Evolutionary conservation across 805 yeast species (phyloP).

Genomic region (Candida stauntonica): DNA sequence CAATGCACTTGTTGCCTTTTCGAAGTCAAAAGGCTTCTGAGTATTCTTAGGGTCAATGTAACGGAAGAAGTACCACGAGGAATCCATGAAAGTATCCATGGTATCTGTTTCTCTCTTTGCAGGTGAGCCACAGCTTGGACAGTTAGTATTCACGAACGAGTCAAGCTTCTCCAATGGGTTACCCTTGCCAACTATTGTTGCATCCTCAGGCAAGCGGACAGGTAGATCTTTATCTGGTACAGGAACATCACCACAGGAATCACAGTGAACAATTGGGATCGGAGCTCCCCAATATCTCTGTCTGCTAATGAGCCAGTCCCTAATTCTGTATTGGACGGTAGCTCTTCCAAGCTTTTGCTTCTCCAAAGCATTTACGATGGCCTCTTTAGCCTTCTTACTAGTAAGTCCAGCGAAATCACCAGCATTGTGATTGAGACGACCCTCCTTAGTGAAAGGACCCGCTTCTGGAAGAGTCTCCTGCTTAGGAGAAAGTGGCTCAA

Average conservation of each 20-base stretch:
- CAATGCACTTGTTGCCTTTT: constrained; percentile 46
- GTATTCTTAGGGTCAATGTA: constrained; percentile 70
- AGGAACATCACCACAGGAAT: constrained; percentile 81
- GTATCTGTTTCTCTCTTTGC: constrained; percentile 94
- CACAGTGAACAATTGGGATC: constrained; percentile 90
- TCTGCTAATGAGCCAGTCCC: constrained; percentile 94
- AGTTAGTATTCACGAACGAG: constrained; percentile 65
- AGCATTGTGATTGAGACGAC: constrained; percentile 44
- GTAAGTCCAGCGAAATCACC: constrained; percentile 49
- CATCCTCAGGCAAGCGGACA: constrained; percentile 65
- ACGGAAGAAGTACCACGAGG: constrained; percentile 94
- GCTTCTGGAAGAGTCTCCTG: constrained; percentile 9
- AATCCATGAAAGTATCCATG: constrained; percentile 98
- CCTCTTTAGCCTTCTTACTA: constrained; percentile 45
- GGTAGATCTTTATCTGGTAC: constrained; percentile 89
- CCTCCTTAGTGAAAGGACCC: constrained; percentile 39
- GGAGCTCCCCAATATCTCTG: constrained; percentile 99
- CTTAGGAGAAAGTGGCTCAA: constrained; percentile 16
- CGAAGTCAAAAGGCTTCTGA: constrained; percentile 46
- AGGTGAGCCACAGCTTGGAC: constrained; percentile 74
- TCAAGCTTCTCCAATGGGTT: constrained; percentile 67
- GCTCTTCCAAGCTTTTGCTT: constrained; percentile 38
- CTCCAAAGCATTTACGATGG: constrained; percentile 41
- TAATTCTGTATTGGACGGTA: constrained; percentile 54
- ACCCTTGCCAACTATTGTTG: constrained; percentile 43